phyloP scores from a whole-genome alignment of 148 eudicot genomes.

The Rhododendron henanense region DNA sequence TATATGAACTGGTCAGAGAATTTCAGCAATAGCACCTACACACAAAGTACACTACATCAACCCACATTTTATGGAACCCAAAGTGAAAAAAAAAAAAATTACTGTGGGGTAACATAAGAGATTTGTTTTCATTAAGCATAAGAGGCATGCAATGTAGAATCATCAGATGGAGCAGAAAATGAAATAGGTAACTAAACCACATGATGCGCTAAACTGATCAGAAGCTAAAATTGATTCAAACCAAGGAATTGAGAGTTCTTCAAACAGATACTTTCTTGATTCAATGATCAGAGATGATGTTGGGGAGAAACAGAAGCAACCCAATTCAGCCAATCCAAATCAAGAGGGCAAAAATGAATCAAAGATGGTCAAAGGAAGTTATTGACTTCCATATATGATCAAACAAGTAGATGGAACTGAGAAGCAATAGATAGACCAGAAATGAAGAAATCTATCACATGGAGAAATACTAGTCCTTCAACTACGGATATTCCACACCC shows the following conservation, averaged over 20 bases:
- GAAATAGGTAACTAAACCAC: neutral
- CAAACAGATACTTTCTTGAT: neutral
- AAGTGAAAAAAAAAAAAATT: neutral
- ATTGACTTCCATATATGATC: constrained; percentile 1
- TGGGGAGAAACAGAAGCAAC: neutral
- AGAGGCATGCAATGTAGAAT: neutral
- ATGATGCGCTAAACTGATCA: neutral
- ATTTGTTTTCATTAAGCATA: neutral
- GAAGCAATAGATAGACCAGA: constrained; percentile 8
- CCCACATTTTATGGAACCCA: neutral
- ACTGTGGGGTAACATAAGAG: neutral
- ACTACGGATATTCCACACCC: constrained; percentile 33
- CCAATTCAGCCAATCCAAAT: neutral
- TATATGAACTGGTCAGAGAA: constrained; percentile 22
- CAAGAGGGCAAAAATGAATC: neutral
- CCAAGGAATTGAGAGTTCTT: neutral
- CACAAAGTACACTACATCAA: constrained; percentile 16
- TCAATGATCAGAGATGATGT: neutral
- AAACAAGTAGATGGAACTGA: constrained; percentile 16
- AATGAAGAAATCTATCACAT: constrained; percentile 20
- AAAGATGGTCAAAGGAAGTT: neutral
- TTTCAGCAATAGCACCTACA: constrained; percentile 45
- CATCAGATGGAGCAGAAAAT: neutral
- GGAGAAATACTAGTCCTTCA: constrained; percentile 29
- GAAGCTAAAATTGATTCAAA: neutral